Conservation (phyloP, 352 stramenopile species). For the Pythium pectinolyticum region DNA sequence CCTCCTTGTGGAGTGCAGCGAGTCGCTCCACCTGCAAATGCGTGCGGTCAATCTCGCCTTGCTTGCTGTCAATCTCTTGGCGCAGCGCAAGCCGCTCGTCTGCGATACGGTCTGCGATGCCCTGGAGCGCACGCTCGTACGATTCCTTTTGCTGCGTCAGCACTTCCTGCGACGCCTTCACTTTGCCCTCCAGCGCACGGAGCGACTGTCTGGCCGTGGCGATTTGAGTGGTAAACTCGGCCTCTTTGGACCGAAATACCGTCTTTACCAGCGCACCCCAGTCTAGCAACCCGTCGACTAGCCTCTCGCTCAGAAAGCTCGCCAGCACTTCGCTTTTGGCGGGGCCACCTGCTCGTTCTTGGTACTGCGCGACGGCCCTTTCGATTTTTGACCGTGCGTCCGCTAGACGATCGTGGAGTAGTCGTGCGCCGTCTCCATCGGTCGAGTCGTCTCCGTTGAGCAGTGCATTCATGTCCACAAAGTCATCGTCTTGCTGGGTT, state of each 20-base stretch:
- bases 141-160: constrained; percentile 63
- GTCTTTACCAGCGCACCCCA: constrained; percentile 54
- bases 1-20: constrained; percentile 58
- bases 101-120: constrained; percentile 48
- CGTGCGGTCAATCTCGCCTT: constrained; percentile 55
- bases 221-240: constrained; percentile 39
- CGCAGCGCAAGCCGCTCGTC: constrained; percentile 47
- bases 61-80: constrained; percentile 62
- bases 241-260: constrained; percentile 47
- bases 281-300: constrained; percentile 55
- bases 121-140: constrained; percentile 57
- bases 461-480: constrained; percentile 29
- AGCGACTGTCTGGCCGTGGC: constrained; percentile 46
- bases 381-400: constrained; percentile 41
- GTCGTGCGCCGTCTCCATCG: constrained; percentile 33
- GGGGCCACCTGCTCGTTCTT: constrained; percentile 33
- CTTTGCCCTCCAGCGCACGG: constrained; percentile 54
- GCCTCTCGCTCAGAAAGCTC: constrained; percentile 48
- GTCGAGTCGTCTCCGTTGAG: constrained; percentile 1
- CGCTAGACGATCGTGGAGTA: constrained; percentile 41
- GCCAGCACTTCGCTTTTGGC: constrained; percentile 36
- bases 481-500: constrained; percentile 21
- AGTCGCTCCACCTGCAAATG: constrained; percentile 58
- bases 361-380: constrained; percentile 46
- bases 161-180: constrained; percentile 54